Evolutionary conservation across 306 rosid genomes (phyloP).

Genomic region (Senna siamea): DNA sequence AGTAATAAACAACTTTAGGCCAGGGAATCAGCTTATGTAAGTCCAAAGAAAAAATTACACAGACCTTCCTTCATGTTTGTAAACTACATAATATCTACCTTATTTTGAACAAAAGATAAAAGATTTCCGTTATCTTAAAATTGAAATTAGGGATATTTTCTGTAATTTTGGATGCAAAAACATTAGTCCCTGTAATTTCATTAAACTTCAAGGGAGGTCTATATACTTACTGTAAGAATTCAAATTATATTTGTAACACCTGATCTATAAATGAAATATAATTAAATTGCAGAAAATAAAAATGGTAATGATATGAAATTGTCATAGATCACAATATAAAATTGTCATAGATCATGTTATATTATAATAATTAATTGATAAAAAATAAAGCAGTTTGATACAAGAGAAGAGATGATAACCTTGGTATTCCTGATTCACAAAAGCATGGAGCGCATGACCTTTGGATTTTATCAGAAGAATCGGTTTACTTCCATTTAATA

Average conservation of each 20-base stretch:
- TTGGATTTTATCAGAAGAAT: conserved; percentile 77
- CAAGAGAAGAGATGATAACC: conserved; percentile 53
- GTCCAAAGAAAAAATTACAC: background rate
- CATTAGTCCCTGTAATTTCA: conserved; percentile 6
- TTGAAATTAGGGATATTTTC: background rate
- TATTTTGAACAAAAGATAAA: background rate
- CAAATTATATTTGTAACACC: background rate
- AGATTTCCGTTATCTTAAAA: background rate
- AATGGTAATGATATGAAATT: conserved; percentile 5
- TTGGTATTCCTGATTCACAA: conserved; percentile 77
- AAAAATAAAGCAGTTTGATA: conserved; percentile 17
- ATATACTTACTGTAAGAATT: conserved; percentile 8
- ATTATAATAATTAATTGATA: conserved; percentile 16
- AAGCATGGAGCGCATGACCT: conserved; percentile 93
- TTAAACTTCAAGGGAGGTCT: conserved; percentile 8
- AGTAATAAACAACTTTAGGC: background rate
- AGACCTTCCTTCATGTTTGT: background rate
- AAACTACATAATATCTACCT: background rate
- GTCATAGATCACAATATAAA: conserved; percentile 11
- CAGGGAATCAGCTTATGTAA: background rate
- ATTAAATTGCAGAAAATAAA: background rate
- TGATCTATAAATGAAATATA: conserved; percentile 22
- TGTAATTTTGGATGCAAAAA: background rate
- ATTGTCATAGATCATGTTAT: conserved; percentile 1
- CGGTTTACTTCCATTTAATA: conserved; percentile 75